A percentile compares a stretch with the other conserved stretches of the same genome.
Evolutionary conservation across 169 alveolate genomes (phyloP).

Genomic region (Eimeria acervulina): DNA sequence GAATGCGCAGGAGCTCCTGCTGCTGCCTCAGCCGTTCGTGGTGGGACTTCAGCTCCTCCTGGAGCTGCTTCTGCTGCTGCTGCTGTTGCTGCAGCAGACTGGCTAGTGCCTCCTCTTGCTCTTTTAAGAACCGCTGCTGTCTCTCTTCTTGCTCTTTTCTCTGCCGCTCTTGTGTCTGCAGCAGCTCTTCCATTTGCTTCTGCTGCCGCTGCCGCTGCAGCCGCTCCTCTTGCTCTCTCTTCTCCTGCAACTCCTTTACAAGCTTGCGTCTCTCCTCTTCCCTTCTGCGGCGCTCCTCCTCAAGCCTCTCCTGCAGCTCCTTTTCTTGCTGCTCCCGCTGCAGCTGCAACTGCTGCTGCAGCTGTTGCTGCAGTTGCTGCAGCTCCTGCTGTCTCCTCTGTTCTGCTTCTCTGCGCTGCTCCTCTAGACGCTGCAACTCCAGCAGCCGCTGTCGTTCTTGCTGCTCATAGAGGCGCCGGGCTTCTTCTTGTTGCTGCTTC

Average conservation of each 20-base stretch:
- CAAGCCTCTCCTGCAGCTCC: neutral
- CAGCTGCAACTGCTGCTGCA: constrained; percentile 30
- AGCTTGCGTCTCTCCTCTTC: constrained; percentile 39
- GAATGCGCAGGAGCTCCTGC: constrained; percentile 22
- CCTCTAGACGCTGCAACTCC: neutral
- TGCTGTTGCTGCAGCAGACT: constrained; percentile 52
- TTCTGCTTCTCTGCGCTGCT: constrained; percentile 41
- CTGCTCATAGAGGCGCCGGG: constrained; percentile 1
- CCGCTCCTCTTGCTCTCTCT: neutral
- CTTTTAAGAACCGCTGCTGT: neutral
- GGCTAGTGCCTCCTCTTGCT: constrained; percentile 11
- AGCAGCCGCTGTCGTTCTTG: constrained; percentile 28
- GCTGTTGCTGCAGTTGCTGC: constrained; percentile 61
- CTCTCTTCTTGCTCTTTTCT: constrained; percentile 40
- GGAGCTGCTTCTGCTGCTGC: constrained; percentile 64
- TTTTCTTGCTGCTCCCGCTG: constrained; percentile 55
- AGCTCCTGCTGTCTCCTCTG: neutral
- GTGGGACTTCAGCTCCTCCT: neutral
- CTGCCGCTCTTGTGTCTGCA: constrained; percentile 40
- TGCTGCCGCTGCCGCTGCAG: constrained; percentile 62
- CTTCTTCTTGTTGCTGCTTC: constrained; percentile 31
- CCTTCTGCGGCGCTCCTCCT: constrained; percentile 16
- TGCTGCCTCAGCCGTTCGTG: neutral
- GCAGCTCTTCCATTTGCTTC: constrained; percentile 7
- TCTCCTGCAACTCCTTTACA: neutral